Evolutionary conservation across 192 early-diverging fungal species (phyloP), one percentile per base, ranked within the genome.

Genomic region (Chytriomyces sp.): DNA sequence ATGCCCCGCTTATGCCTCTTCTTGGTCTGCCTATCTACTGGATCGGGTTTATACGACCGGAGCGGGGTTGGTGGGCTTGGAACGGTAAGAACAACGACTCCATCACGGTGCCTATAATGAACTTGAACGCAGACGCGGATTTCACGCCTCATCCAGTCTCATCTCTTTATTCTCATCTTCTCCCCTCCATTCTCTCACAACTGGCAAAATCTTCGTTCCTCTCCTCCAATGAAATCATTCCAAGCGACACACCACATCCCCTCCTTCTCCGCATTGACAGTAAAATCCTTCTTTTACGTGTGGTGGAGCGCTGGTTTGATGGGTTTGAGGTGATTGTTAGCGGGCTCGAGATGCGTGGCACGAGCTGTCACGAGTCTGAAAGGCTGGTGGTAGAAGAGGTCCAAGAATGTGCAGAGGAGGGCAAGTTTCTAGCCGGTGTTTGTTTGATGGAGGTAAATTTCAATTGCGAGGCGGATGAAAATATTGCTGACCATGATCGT

Each of bases 301-400:
- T 64, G 0, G 64, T 79, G 5, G 82, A 84, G 60, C 32, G 19
- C 14, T 79, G 80, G 72, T 73, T 32, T 54, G 82, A 84, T 26
- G 79, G 77, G 5, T 41, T 52, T 38, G 58, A 55, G 2, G 64
- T 78, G 26, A 22, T 75, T 52, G 60, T 84, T 0, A 64, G 71
- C 2, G 79, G 79, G 1, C 44, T 75, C 2, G 82, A 84, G 54
- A 59, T 81, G 60, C 75, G 79, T 36, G 77, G 77, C 3, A 84
- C 82, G 4, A 78, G 75, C 59, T 84, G 82, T 54, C 82, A 84
- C 59, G 75, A 77, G 34, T 52, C 76, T 0, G 82, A 84, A 56
- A 74, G 77, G 4, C 60, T 78, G 8, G 70, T 67, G 5, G 61
- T 84, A n/a, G 82, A 84, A 26, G 54, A 68, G 19, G 59, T 81